These are phyloP conservation scores for Meredithiella fracta DNA, from an alignment of 2,329 filamentous ascomycete genomes.

Conservation along the genomic window DNA sequence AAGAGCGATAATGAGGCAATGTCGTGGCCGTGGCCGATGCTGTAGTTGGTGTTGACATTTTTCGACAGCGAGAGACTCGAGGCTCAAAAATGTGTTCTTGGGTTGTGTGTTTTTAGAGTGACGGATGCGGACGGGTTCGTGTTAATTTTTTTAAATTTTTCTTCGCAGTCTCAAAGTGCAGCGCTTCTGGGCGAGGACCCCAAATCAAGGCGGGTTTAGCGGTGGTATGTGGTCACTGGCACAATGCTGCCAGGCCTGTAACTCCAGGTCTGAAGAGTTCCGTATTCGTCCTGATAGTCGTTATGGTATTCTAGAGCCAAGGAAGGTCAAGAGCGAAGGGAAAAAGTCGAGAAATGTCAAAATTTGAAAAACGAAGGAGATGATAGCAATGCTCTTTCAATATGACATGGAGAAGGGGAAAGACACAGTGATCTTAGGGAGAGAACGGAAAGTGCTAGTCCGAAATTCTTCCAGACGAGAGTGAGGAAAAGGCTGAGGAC, in stretches of 20 bases:
- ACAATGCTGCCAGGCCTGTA: background rate
- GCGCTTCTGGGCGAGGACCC: background rate
- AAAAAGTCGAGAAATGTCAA: background rate
- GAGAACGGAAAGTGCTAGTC: background rate
- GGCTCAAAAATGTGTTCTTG: background rate
- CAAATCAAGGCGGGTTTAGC: too few relatives aligned
- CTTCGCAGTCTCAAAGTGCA: background rate
- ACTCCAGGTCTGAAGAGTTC: background rate
- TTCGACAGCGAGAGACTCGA: background rate
- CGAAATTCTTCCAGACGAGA: background rate
- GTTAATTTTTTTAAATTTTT: background rate
- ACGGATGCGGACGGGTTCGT: background rate
- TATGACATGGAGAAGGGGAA: too few relatives aligned
- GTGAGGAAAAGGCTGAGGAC: background rate
- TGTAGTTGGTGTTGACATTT: conserved; percentile 70
- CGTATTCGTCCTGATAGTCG: background rate
- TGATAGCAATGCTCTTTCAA: too few relatives aligned
- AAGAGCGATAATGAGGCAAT: conserved; percentile 38
- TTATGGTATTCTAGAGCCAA: background rate
- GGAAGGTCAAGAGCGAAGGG: background rate
- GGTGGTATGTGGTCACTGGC: too few relatives aligned
- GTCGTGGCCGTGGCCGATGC: conserved; percentile 54
- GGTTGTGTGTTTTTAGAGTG: background rate
- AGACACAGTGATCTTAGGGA: background rate
- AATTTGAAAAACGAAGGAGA: background rate